Evolutionary conservation across 2,329 filamentous ascomycete genomes (phyloP), one percentile per base, ranked within the genome.

Genomic region (Alternaria sp.): DNA sequence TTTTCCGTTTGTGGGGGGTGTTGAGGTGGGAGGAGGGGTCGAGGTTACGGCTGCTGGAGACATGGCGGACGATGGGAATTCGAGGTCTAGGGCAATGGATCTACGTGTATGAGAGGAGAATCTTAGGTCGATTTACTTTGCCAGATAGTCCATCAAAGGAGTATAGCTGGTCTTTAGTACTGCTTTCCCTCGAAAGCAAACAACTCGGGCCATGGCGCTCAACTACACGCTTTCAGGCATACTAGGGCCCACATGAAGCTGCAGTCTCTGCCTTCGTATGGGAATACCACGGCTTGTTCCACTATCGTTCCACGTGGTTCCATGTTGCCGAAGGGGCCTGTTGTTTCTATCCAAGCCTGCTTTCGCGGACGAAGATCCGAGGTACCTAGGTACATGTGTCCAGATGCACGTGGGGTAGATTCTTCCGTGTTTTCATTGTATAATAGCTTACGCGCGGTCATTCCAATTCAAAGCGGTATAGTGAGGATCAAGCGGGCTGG

Each of bases 21-120:
- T 24, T 26, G 29, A 66, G 9, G 65, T 51, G 9, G 62, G 51
- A 28, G 67, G 64, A 10, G 56, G 45, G 55, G 62, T 54, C 21
- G 60, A 65, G 24, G 61, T 59, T 42, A 74, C 63, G 26, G 70
- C 72, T 31, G 72, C 59, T 21, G 73, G 72, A 54, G 73, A 71
- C 73, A 76, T 75, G 39, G 17, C 53, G 34, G 24, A 10, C 14
- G 31, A 2, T 3, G 11, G 24, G 44, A 21, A 34, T 26, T 45
- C 29, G 44, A 48, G 7, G 21, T 36, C 9, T 5, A 2, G 11
- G 26, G 26, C 5, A 4, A 36, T 24, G 44, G 14, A 17, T 34
- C 21, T 24, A 10, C n/a, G 44, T 48, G 21, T 48, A 46, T 2
- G 33, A 17, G 39, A 33, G 23, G 14, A 39, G 36, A 8, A 4